phyloP scores from a whole-genome alignment of 306 rosid species.

The Malus fusca region DNA sequence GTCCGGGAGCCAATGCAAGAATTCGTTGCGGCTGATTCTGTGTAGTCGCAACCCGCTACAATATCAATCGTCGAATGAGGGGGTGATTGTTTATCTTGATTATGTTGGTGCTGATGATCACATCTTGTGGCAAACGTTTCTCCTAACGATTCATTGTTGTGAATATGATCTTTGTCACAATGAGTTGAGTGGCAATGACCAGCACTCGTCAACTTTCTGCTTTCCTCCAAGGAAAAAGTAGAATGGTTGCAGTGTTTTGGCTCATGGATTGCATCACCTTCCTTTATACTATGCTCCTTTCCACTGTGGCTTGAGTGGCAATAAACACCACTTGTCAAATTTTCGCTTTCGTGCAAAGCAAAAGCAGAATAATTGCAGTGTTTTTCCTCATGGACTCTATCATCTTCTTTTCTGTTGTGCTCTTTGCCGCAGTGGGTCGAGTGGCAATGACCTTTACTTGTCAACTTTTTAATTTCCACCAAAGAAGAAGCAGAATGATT shows the following conservation, averaged over 20 bases:
- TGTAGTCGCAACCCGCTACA: not conserved
- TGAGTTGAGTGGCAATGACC: slow-evolving; percentile 30
- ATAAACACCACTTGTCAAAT: not conserved
- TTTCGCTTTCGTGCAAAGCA: not conserved
- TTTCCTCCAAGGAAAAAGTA: slow-evolving; percentile 8
- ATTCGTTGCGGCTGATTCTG: not conserved
- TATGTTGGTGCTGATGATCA: slow-evolving; percentile 4
- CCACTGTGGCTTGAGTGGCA: not conserved
- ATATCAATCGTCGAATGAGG: slow-evolving; percentile 31
- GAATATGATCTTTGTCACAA: slow-evolving; percentile 16
- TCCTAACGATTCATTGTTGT: not conserved
- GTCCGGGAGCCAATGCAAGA: not conserved
- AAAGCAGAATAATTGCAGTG: not conserved
- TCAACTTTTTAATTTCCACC: not conserved
- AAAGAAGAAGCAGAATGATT: not conserved
- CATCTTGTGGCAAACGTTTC: slow-evolving; percentile 7
- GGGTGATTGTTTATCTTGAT: not conserved
- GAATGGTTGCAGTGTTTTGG: not conserved
- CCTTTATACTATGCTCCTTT: not conserved
- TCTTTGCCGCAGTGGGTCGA: not conserved
- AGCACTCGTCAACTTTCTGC: not conserved
- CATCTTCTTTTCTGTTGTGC: not conserved
- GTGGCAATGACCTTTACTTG: not conserved
- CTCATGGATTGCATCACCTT: not conserved
- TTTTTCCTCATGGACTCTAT: not conserved